A percentile compares a stretch with the other conserved stretches of the same genome.
These are phyloP conservation scores for Boletus vinaceobasis DNA, from an alignment of 768 basidiomycete genomes.

Conservation along the genomic window DNA sequence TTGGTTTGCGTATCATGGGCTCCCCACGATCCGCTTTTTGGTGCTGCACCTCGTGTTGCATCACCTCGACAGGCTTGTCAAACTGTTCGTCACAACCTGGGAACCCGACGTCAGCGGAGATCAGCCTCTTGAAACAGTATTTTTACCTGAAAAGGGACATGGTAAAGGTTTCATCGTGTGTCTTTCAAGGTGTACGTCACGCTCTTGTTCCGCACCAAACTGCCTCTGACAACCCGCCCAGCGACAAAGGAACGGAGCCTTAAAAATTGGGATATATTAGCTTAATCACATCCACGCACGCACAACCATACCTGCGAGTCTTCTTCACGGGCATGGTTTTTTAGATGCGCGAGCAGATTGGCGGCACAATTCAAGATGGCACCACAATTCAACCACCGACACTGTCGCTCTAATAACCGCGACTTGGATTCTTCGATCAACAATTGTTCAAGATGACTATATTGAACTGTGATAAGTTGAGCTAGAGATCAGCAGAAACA, in stretches of 20 bases:
- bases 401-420: slow-evolving; percentile 45
- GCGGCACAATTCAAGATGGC: slow-evolving; percentile 51
- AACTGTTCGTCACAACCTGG: slow-evolving; percentile 55
- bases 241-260: slow-evolving; percentile 45
- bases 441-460: slow-evolving; percentile 37
- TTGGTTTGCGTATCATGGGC: slow-evolving; percentile 25
- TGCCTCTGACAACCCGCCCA: slow-evolving; percentile 57
- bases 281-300: background rate
- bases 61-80: slow-evolving; percentile 42
- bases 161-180: slow-evolving; percentile 39
- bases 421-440: slow-evolving; percentile 48
- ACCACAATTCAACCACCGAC: slow-evolving; percentile 61
- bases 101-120: slow-evolving; percentile 9
- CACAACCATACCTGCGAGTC: slow-evolving; percentile 25
- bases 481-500: slow-evolving; percentile 22
- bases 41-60: slow-evolving; percentile 47
- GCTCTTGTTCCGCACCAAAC: slow-evolving; percentile 34
- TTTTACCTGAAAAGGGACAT: slow-evolving; percentile 42
- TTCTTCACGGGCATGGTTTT: slow-evolving; percentile 34
- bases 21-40: slow-evolving; percentile 19
- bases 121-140: background rate
- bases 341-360: slow-evolving; percentile 49
- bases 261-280: slow-evolving; percentile 2
- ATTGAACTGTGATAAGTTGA: slow-evolving; percentile 37
- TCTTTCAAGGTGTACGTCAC: slow-evolving; percentile 48